These are phyloP conservation scores for Rubus idaeus DNA, from an alignment of 306 rosid species.

Conservation along the genomic window DNA sequence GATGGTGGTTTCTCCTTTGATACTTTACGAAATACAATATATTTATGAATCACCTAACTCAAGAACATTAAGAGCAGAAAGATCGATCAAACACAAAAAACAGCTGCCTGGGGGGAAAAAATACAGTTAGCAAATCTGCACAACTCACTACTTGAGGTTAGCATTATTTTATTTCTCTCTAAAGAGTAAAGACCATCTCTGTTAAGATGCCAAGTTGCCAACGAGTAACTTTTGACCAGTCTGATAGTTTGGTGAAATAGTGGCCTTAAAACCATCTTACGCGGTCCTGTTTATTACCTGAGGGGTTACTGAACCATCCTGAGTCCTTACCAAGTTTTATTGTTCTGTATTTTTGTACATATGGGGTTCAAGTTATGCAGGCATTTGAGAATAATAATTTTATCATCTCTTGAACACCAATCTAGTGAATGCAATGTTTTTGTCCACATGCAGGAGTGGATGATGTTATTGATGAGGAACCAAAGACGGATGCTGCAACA, in stretches of 20 bases:
- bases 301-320: background rate
- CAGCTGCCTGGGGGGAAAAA: background rate
- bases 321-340: background rate
- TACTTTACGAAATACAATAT: background rate
- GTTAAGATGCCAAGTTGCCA: background rate
- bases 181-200: background rate
- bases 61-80: background rate
- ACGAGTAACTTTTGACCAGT: background rate
- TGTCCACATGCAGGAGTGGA: slow-evolving; percentile 41
- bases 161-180: background rate
- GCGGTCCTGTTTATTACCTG: background rate
- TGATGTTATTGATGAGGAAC: slow-evolving; percentile 31
- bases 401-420: slow-evolving; percentile 10
- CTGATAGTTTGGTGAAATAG: background rate
- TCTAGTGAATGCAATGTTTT: slow-evolving; percentile 23
- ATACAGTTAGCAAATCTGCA: background rate
- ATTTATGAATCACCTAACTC: background rate
- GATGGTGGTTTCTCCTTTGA: background rate
- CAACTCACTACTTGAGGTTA: background rate
- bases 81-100: background rate
- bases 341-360: background rate
- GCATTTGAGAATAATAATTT: background rate
- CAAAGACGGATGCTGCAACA: slow-evolving; percentile 31
- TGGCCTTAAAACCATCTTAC: background rate
- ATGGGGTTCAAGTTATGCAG: background rate